Evolutionary conservation across 345 rosid genomes (phyloP), one percentile per base, ranked within the genome.

Genomic region (Camelina laxa): DNA sequence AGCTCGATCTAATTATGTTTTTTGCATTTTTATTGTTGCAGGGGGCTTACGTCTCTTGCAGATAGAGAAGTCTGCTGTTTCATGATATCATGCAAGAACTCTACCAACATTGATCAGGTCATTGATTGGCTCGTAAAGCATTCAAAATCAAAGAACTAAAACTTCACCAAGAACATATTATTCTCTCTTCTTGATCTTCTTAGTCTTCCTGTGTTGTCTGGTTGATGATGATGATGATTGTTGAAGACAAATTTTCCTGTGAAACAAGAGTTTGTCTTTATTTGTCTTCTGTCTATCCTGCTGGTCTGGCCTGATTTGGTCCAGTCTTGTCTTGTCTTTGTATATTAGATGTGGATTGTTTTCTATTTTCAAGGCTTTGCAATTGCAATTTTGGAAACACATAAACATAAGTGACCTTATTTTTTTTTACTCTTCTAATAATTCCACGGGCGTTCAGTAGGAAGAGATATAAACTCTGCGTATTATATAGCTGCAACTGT

Each of bases 71-170:
- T 85, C 39, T 87, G 89, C 35, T 85, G 91, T 81, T 89, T 71
- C 73, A 82, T 89, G 94, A 85, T 87, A 65, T 89, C 94, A 2
- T 89, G 94, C 84, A 89, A 87, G 82, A 87, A 85, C 83, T 87
- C 89, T 1, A 81, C 89, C 81, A 89, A 87, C 82, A 87, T 89
- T 38, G 91, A 87, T 38, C 66, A 84, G 1, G 91, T 89, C 71
- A 85, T 87, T 59, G 89, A 89, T 63, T 89, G 91, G 91, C 91
- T 89, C 1, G 84, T 89, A 60, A 87, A 84, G 85, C 89, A 87
- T 83, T 87, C 91, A 31, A 89, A 85, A 79, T 84, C 87, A 1
- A 87, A 81, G 85, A 87, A 77, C 66, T 89, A 75, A 24, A 85
- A 72, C 30, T 45, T 60, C 62, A 42, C 48, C 73, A 45, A 67